These are phyloP conservation scores for Prunella vulgaris DNA, from an alignment of 257 asterid species.

Conservation along the genomic window DNA sequence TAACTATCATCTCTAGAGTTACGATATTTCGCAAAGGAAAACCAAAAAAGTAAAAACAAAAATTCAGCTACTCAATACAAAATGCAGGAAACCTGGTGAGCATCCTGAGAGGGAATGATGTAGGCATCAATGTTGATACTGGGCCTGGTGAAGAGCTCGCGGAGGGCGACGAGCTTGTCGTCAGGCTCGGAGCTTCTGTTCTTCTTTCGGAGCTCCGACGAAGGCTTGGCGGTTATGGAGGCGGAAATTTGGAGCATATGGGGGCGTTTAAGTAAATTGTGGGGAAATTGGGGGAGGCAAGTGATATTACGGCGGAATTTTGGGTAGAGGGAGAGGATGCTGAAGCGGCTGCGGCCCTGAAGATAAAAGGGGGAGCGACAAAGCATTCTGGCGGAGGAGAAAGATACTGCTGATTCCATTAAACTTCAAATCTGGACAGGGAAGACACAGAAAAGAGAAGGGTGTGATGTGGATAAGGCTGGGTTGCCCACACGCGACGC, in stretches of 20 bases:
- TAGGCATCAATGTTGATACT: slow-evolving; percentile 74
- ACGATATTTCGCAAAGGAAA: not conserved
- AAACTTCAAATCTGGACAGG: not conserved
- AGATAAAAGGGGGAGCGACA: slow-evolving; percentile 36
- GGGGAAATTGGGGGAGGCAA: slow-evolving; percentile 28
- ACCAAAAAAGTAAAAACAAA: too few relatives aligned
- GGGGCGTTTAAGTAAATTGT: slow-evolving; percentile 26
- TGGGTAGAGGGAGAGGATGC: slow-evolving; percentile 32
- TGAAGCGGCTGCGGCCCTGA: slow-evolving; percentile 33
- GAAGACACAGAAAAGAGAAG: not conserved
- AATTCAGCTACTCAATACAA: not conserved
- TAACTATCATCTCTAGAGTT: not conserved
- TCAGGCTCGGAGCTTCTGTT: slow-evolving; percentile 39
- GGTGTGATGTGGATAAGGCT: slow-evolving; percentile 6
- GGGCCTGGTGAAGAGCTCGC: slow-evolving; percentile 66
- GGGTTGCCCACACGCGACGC: not conserved
- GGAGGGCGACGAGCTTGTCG: slow-evolving; percentile 61
- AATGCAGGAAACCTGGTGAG: slow-evolving; percentile 67
- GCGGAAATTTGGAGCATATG: slow-evolving; percentile 34
- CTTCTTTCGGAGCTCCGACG: slow-evolving; percentile 66
- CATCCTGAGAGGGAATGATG: slow-evolving; percentile 94
- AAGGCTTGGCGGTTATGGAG: slow-evolving; percentile 81
- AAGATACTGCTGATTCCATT: slow-evolving; percentile 34
- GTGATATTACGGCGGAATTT: slow-evolving; percentile 41
- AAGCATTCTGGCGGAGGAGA: slow-evolving; percentile 34